phyloP scores from a whole-genome alignment of 2,329 filamentous ascomycete genomes.

The Stemphylium lycopersici region DNA sequence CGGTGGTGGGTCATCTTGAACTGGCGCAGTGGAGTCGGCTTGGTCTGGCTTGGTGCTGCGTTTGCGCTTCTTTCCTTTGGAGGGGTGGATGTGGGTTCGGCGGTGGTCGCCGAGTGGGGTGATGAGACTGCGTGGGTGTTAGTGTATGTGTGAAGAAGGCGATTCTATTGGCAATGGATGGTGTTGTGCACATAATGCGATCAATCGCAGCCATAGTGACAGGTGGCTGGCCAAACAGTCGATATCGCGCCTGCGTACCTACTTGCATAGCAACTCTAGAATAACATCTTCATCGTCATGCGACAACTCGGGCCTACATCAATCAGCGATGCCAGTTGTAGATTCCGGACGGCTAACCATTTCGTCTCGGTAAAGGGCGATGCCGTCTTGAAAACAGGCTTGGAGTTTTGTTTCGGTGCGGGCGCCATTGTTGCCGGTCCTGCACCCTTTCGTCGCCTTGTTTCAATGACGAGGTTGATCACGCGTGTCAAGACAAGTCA shows the following conservation, averaged over 20 bases:
- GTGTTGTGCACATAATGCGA: too few species aligned
- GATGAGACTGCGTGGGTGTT: constrained; percentile 59
- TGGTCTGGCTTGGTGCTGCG: constrained; percentile 13
- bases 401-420: constrained; percentile 42
- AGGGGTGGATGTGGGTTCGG: constrained; percentile 59
- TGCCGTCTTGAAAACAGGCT: constrained; percentile 68
- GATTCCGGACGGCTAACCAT: constrained; percentile 57
- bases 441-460: too few species aligned
- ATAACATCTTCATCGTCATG: constrained; percentile 67
- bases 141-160: too few species aligned
- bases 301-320: constrained; percentile 64
- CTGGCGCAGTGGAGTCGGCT: too few species aligned
- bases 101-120: constrained; percentile 69
- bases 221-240: too few species aligned
- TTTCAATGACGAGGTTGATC: too few species aligned
- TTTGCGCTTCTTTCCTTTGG: constrained; percentile 64
- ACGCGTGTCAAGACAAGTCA: background rate
- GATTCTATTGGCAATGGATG: too few species aligned
- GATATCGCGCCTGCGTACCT: constrained; percentile 34
- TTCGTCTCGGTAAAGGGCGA: constrained; percentile 66
- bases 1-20: constrained; percentile 5
- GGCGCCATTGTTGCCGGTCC: constrained; percentile 29
- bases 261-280: constrained; percentile 71
- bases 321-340: constrained; percentile 10
- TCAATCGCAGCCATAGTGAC: too few species aligned